phyloP scores from a whole-genome alignment of 2,329 filamentous ascomycete species.

The Aschersonia sp. region DNA sequence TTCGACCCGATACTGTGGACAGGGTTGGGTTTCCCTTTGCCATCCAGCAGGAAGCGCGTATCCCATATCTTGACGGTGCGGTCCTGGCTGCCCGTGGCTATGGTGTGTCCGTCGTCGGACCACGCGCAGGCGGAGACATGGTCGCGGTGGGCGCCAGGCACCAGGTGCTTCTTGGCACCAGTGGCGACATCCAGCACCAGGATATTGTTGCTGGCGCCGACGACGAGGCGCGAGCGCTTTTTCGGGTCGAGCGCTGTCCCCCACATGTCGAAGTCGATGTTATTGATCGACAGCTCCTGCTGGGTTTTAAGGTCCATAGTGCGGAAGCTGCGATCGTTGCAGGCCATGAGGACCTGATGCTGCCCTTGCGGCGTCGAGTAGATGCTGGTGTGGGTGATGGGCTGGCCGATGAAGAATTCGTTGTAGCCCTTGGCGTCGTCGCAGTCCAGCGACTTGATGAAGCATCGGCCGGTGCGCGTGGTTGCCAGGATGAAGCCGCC shows the following conservation, averaged over 20 bases:
- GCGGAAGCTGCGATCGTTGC: constrained; percentile 46
- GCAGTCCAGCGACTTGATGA: constrained; percentile 29
- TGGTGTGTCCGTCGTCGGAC: constrained; percentile 61
- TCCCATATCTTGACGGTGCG: constrained; percentile 63
- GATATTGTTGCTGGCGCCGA: constrained; percentile 53
- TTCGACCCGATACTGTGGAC: constrained; percentile 44
- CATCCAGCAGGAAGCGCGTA: constrained; percentile 50
- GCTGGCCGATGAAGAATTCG: constrained; percentile 34
- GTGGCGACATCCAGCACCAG: constrained; percentile 57
- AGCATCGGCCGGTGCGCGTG: constrained; percentile 42
- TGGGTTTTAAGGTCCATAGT: constrained; percentile 45
- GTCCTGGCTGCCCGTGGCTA: constrained; percentile 69
- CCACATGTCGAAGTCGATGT: constrained; percentile 52
- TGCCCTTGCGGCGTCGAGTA: constrained; percentile 23
- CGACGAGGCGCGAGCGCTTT: constrained; percentile 54
- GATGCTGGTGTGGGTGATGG: constrained; percentile 52
- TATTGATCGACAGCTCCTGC: constrained; percentile 35
- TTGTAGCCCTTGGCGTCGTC: constrained; percentile 30
- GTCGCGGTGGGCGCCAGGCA: constrained; percentile 50
- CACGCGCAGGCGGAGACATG: constrained; percentile 68
- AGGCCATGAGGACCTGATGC: constrained; percentile 41
- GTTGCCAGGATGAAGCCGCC: constrained; percentile 44
- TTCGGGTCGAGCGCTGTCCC: constrained; percentile 61
- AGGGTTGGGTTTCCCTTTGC: constrained; percentile 30
- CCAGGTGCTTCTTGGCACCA: constrained; percentile 36